phyloP scores from a whole-genome alignment of 1,284 basidiomycete species.

The Inonotus hispidus region DNA sequence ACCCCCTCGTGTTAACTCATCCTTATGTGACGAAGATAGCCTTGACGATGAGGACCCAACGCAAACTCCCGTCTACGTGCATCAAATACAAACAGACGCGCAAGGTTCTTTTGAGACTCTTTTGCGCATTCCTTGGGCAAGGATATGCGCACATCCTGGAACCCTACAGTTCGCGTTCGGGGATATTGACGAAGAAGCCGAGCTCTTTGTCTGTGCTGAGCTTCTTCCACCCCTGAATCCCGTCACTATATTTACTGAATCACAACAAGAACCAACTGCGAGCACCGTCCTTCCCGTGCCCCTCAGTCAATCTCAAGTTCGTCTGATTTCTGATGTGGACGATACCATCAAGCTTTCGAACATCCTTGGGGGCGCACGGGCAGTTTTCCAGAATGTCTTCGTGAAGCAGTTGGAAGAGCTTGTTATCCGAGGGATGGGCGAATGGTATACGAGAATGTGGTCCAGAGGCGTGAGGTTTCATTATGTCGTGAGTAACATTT shows the following conservation, averaged over 20 bases:
- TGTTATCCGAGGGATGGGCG: conserved; percentile 80
- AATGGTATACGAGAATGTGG: conserved; percentile 75
- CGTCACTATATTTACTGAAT: conserved; percentile 16
- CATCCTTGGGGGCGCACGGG: conserved; percentile 66
- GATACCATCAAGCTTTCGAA: conserved; percentile 86
- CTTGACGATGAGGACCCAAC: conserved; percentile 39
- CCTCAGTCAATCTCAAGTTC: conserved; percentile 52
- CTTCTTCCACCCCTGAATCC: conserved; percentile 34
- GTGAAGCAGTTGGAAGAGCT: conserved; percentile 72
- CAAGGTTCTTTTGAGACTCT: conserved; percentile 70
- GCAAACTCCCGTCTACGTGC: conserved; percentile 26
- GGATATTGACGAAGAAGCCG: conserved; percentile 44
- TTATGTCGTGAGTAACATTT: conserved; percentile 63
- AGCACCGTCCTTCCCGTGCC: conserved; percentile 30
- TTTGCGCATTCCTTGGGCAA: conserved; percentile 62
- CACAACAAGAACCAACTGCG: not conserved
- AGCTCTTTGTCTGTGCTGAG: conserved; percentile 51
- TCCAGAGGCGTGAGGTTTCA: conserved; percentile 71
- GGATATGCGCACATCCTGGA: conserved; percentile 54
- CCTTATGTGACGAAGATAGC: conserved; percentile 25
- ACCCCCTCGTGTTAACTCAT: conserved; percentile 18
- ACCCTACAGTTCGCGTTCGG: conserved; percentile 56
- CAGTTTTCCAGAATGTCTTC: conserved; percentile 76
- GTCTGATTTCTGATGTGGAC: conserved; percentile 91
- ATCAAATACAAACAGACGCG: conserved; percentile 48